Percentiles rank a stretch among this genome's conserved stretches.
Evolutionary conservation across 139 green algal genomes (phyloP).

Genomic region (Auxenochlorella protothecoides): DNA sequence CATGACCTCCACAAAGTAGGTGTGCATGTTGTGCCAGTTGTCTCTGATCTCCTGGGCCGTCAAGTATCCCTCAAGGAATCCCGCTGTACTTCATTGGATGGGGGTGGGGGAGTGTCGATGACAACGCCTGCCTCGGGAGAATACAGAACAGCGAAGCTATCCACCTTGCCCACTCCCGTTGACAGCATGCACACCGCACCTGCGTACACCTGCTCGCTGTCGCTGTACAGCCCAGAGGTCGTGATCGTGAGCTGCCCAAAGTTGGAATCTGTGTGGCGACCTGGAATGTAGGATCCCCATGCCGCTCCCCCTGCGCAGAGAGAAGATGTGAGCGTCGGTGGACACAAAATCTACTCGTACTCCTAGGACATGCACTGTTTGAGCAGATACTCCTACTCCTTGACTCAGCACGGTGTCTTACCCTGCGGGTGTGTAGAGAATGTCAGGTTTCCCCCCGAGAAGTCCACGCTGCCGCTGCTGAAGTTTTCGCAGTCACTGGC

Average conservation of each 20-base stretch:
- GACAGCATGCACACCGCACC: neutral
- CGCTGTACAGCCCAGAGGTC: conserved; percentile 5
- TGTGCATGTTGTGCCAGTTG: conserved; percentile 42
- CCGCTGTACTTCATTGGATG: conserved; percentile 44
- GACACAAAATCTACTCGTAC: no score
- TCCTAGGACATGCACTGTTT: no score
- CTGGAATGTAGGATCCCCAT: conserved; percentile 35
- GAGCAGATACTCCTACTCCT: no score
- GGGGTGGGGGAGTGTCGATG: conserved; percentile 5
- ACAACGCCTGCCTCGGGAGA: conserved; percentile 1
- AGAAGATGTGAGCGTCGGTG: no score
- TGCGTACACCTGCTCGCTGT: conserved; percentile 21
- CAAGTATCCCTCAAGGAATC: conserved; percentile 51
- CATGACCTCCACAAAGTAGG: conserved; percentile 22
- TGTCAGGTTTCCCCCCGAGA: no score
- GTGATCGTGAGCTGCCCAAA: conserved; percentile 47
- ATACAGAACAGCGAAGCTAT: neutral
- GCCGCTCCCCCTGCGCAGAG: conserved; percentile 18
- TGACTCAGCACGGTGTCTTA: no score
- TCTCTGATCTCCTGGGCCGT: conserved; percentile 43
- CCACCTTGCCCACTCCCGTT: neutral
- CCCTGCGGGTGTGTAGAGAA: no score
- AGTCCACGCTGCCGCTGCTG: no score
- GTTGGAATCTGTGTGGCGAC: conserved; percentile 27
- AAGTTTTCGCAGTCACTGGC: no score